Evolutionary conservation across 1,284 basidiomycete species (phyloP).

Genomic region (Cutaneotrichosporon cavernicola): DNA sequence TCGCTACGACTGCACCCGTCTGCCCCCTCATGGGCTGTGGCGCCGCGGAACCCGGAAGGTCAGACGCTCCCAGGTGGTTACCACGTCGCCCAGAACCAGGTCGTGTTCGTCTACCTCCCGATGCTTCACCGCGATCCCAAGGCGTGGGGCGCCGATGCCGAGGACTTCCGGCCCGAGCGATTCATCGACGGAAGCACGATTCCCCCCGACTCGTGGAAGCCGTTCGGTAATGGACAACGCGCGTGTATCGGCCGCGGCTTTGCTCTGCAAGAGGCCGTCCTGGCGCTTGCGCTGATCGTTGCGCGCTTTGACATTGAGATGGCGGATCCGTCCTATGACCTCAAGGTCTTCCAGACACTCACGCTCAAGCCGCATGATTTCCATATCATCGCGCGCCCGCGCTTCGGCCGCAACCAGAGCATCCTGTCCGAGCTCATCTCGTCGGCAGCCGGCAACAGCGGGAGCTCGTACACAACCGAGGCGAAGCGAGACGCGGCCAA

Average conservation of each 20-base stretch:
- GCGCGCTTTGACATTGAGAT: constrained; percentile 57
- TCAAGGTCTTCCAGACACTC: constrained; percentile 57
- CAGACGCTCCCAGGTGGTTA: constrained; percentile 41
- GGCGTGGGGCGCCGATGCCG: constrained; percentile 59
- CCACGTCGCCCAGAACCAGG: constrained; percentile 49
- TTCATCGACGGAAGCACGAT: constrained; percentile 57
- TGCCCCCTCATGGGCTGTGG: constrained; percentile 39
- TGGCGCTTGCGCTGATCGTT: constrained; percentile 55
- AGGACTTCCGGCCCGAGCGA: constrained; percentile 53
- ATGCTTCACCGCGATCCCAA: constrained; percentile 55
- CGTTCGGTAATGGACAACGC: constrained; percentile 38
- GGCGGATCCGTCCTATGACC: constrained; percentile 55
- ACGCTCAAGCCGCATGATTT: constrained; percentile 59
- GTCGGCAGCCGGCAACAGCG: constrained; percentile 4
- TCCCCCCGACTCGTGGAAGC: constrained; percentile 49
- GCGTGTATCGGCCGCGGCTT: constrained; percentile 54
- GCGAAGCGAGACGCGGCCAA: background rate
- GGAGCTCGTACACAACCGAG: background rate
- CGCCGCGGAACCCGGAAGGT: constrained; percentile 17
- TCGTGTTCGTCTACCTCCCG: constrained; percentile 48
- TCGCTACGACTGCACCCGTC: constrained; percentile 57
- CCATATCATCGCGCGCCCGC: constrained; percentile 53
- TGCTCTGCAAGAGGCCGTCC: constrained; percentile 58
- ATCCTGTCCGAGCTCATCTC: constrained; percentile 23
- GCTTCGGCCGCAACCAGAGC: constrained; percentile 33